Evolutionary conservation across 495 filamentous ascomycete species (phyloP), one percentile per base, ranked within the genome.

Genomic region (Penicillium dipodomyicola): DNA sequence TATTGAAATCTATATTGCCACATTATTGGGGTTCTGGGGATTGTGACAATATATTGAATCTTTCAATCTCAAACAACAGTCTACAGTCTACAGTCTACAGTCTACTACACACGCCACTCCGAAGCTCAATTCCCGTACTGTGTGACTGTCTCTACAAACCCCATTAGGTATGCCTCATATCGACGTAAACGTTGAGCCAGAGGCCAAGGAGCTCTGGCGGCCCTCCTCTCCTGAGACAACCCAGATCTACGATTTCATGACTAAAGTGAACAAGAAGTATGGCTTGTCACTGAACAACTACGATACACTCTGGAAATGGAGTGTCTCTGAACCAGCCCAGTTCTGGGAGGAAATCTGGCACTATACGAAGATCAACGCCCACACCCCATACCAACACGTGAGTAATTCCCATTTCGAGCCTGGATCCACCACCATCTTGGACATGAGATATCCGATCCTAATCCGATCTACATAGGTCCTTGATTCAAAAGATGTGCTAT

Each of bases 261-360:
- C 81, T 53, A 72, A 77, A 46, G 77, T 96, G 37, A 88, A 86
- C 66, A 59, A 79, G 41, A 90, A 89, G 64, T 83, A 92, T 70
- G 67, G 72, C 5, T 62, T 89, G 35, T 68, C 75, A 14, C 77
- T 95, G 53, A 62, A 75, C 17, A 81, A 78, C 62, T 93, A 96
- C 62, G 70, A 85, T 20, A 78, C 82, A 11, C 80, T 97, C 12
- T 88, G 91, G 75, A 75, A 80, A 61, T 98, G 94, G 94, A 95
- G 90, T 52, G 82, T 92, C 49, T 79, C 86, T 17, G 81, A 95
- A 62, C 78, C 90, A 22, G 79, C 83, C 11, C 69, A 80, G 7
- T 94, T 96, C 64, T 98, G 94, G 94, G 84, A 78, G 19, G 85
- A 94, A 59, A 81, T 92, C 8, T 97, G 91, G 91, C 73, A 87